phyloP scores from a whole-genome alignment of 176 grass and related monocot species.

The Calamus simplicifolius region DNA sequence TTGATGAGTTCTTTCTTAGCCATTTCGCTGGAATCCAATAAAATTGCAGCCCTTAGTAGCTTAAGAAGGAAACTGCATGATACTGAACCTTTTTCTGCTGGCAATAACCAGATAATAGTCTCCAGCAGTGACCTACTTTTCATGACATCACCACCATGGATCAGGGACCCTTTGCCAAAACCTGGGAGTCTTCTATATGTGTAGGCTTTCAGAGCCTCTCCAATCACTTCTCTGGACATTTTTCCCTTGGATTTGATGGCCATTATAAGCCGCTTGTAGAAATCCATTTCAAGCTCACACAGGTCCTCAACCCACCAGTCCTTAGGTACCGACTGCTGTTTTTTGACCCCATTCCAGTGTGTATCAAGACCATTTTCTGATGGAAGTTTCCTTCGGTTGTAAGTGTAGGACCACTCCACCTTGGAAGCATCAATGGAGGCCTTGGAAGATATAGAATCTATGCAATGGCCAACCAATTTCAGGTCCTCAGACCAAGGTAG shows the following conservation, averaged over 20 bases:
- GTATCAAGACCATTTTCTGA: conserved; percentile 52
- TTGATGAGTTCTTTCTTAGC: conserved; percentile 84
- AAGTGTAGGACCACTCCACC: conserved; percentile 91
- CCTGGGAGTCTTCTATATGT: conserved; percentile 76
- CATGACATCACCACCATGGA: conserved; percentile 46
- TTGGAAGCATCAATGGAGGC: conserved; percentile 66
- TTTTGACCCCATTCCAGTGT: conserved; percentile 63
- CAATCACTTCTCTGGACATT: conserved; percentile 54
- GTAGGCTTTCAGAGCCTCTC: conserved; percentile 82
- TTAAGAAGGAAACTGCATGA: conserved; percentile 95
- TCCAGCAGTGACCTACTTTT: conserved; percentile 69
- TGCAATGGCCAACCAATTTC: conserved; percentile 77
- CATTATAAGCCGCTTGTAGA: conserved; percentile 62
- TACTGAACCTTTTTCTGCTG: conserved; percentile 68
- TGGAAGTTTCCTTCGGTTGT: conserved; percentile 77
- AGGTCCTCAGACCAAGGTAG: conserved; percentile 89
- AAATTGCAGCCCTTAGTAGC: conserved; percentile 68
- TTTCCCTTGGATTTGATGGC: conserved; percentile 62
- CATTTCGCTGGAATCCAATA: conserved; percentile 53
- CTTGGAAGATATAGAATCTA: conserved; percentile 88
- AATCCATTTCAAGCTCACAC: conserved; percentile 64
- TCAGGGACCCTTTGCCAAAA: conserved; percentile 60
- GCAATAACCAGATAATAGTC: conserved; percentile 75
- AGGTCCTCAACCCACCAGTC: conserved; percentile 99
- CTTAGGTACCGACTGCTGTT: conserved; percentile 61